Evolutionary conservation across 2,329 filamentous ascomycete genomes (phyloP).

Genomic region (Claviceps pazoutovae): DNA sequence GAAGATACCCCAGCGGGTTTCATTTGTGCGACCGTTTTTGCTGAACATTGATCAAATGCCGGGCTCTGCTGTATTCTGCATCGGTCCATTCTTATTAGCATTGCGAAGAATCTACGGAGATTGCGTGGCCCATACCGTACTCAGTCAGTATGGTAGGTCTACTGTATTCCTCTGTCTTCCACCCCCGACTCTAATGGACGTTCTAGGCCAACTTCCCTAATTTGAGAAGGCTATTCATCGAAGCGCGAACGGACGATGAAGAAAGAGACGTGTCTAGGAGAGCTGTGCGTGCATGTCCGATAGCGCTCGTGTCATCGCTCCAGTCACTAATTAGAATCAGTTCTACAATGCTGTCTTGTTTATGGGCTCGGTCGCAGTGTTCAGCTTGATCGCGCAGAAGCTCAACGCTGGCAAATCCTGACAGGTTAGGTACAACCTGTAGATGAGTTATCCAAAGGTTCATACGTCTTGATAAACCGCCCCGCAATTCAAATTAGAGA

Average conservation of each 20-base stretch:
- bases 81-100: too few relatives aligned
- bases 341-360: slow-evolving; percentile 97
- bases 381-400: slow-evolving; percentile 83
- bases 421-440: background rate
- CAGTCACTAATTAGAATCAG: slow-evolving; percentile 29
- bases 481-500: too few relatives aligned
- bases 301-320: background rate
- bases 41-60: too few relatives aligned
- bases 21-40: too few relatives aligned
- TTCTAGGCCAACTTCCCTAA: slow-evolving; percentile 80
- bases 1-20: too few relatives aligned
- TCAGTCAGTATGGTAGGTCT: slow-evolving; percentile 1
- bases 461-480: background rate
- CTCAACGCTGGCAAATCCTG: slow-evolving; percentile 43
- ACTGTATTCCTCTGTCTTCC: background rate
- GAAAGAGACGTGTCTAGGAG: slow-evolving; percentile 88
- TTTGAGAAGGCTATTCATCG: slow-evolving; percentile 88
- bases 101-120: too few relatives aligned
- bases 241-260: slow-evolving; percentile 82
- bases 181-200: background rate
- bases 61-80: too few relatives aligned
- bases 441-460: background rate
- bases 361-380: slow-evolving; percentile 89
- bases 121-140: background rate
- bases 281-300: slow-evolving; percentile 49